Conservation (phyloP, 2,329 filamentous ascomycete genomes). For the Pyrenophora graminea region DNA sequence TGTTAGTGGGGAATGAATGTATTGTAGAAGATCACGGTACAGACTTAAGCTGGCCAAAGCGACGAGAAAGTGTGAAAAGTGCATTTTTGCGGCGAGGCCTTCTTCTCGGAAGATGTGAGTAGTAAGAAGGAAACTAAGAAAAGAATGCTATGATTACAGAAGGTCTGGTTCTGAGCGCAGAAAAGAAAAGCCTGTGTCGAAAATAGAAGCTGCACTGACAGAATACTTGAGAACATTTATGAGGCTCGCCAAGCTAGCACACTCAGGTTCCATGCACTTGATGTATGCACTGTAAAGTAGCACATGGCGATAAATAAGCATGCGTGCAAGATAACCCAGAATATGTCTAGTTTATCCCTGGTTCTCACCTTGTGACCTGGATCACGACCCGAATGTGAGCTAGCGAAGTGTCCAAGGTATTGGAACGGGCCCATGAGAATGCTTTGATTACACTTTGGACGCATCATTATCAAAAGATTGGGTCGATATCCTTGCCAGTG, state of each 20-base stretch:
- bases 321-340: slow-evolving; percentile 33
- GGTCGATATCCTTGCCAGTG: slow-evolving; percentile 16
- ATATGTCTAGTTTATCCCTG: slow-evolving; percentile 2
- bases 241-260: slow-evolving; percentile 33
- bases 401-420: too few species aligned
- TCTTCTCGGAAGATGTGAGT: neutral
- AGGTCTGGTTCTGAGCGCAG: too few species aligned
- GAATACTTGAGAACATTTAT: slow-evolving; percentile 20
- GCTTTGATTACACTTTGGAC: slow-evolving; percentile 27
- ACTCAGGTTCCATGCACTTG: slow-evolving; percentile 20
- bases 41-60: slow-evolving; percentile 30
- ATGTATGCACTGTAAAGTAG: slow-evolving; percentile 21
- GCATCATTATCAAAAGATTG: slow-evolving; percentile 6
- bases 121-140: neutral
- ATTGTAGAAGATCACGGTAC: neutral
- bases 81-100: slow-evolving; percentile 21
- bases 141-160: neutral
- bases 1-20: neutral
- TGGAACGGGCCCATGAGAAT: neutral
- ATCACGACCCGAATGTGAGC: too few species aligned
- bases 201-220: slow-evolving; percentile 16
- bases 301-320: slow-evolving; percentile 31
- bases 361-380: too few species aligned
- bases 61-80: slow-evolving; percentile 19
- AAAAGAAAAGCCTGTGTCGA: slow-evolving; percentile 12